Evolutionary conservation across 2,329 filamentous ascomycete genomes (phyloP).

Genomic region (Xylariomycetidae sp.): DNA sequence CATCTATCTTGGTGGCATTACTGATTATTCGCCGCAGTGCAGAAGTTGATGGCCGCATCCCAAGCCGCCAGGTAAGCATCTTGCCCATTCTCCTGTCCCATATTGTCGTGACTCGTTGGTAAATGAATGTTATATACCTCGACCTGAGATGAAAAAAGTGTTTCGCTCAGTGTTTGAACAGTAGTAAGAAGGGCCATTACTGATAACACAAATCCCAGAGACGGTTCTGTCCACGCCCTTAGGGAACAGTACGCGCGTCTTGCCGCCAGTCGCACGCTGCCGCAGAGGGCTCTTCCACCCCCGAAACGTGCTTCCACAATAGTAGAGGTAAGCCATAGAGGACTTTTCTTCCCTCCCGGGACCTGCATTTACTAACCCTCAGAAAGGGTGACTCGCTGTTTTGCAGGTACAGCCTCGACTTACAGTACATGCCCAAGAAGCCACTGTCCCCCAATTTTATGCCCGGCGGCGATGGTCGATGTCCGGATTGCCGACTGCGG

Average conservation of each 20-base stretch:
- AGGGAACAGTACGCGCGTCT: background rate
- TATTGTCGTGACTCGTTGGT: too few relatives aligned
- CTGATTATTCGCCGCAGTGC: too few relatives aligned
- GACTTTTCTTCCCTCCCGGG: too few relatives aligned
- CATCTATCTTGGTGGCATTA: too few relatives aligned
- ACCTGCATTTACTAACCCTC: too few relatives aligned
- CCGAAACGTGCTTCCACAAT: constrained; percentile 9
- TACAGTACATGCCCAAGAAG: constrained; percentile 23
- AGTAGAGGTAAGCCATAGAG: too few relatives aligned
- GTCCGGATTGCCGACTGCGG: constrained; percentile 21
- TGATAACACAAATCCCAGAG: too few relatives aligned
- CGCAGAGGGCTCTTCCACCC: constrained; percentile 10
- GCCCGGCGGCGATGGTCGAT: constrained; percentile 16
- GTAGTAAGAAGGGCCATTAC: too few relatives aligned
- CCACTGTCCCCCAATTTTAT: constrained; percentile 16
- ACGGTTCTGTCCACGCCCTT: constrained; percentile 21
- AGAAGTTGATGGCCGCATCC: constrained; percentile 27
- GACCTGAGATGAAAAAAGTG: too few relatives aligned
- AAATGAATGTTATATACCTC: too few relatives aligned
- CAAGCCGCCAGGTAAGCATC: constrained; percentile 29
- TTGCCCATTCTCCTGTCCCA: too few relatives aligned
- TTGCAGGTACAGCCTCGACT: constrained; percentile 25
- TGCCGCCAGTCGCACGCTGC: constrained; percentile 18
- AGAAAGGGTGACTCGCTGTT: constrained; percentile 25
- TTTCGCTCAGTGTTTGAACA: too few relatives aligned